Evolutionary conservation across 2,329 filamentous ascomycete species (phyloP).

Genomic region (Coleophoma crateriformis): DNA sequence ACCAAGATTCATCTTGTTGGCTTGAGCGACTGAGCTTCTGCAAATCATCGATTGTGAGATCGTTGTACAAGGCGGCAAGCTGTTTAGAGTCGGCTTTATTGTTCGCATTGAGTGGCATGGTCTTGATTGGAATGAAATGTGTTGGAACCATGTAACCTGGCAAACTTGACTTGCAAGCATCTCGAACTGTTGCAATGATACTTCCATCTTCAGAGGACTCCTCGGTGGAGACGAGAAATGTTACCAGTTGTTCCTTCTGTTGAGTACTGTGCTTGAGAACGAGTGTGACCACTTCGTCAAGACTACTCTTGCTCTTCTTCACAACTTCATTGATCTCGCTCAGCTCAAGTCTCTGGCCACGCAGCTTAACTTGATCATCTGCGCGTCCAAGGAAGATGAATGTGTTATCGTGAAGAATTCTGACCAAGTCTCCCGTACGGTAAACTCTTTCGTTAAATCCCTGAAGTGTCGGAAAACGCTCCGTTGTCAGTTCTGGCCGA

Average conservation of each 20-base stretch:
- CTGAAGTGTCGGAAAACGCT: slow-evolving; percentile 66
- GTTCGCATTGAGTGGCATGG: slow-evolving; percentile 77
- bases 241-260: slow-evolving; percentile 76
- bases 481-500: slow-evolving; percentile 66
- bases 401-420: slow-evolving; percentile 71
- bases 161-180: slow-evolving; percentile 63
- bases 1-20: slow-evolving; percentile 25
- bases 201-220: slow-evolving; percentile 24
- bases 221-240: slow-evolving; percentile 55
- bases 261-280: slow-evolving; percentile 67
- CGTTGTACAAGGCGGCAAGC: slow-evolving; percentile 60
- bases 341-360: slow-evolving; percentile 83
- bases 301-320: slow-evolving; percentile 48
- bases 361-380: slow-evolving; percentile 88
- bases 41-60: slow-evolving; percentile 51
- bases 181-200: slow-evolving; percentile 42
- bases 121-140: slow-evolving; percentile 66
- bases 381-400: slow-evolving; percentile 85
- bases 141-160: slow-evolving; percentile 90
- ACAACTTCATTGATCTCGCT: slow-evolving; percentile 88
- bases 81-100: slow-evolving; percentile 80
- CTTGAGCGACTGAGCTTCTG: slow-evolving; percentile 43
- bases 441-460: slow-evolving; percentile 62
- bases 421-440: slow-evolving; percentile 82
- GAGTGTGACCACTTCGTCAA: slow-evolving; percentile 69